Percentiles rank a stretch among this genome's conserved stretches.
Evolutionary conservation across 768 basidiomycete genomes (phyloP).

Genomic region (Leccinum truebloodii): DNA sequence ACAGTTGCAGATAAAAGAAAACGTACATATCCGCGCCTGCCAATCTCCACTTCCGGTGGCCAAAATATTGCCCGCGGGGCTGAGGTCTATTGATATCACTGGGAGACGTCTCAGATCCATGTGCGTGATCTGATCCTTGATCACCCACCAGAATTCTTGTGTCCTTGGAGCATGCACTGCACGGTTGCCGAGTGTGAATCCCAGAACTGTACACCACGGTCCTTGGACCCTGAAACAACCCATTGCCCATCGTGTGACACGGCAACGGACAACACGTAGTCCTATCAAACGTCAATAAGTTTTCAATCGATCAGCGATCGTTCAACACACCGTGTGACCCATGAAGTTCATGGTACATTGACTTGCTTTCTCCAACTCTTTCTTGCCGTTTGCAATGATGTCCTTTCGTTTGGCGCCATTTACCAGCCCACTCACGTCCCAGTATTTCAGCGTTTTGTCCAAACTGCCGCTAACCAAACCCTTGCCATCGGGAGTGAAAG

Average conservation of each 20-base stretch:
- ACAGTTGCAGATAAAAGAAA: background rate
- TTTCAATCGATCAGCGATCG: background rate
- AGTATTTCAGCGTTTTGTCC: slow-evolving; percentile 86
- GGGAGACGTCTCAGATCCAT: slow-evolving; percentile 13
- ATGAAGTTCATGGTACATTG: slow-evolving; percentile 81
- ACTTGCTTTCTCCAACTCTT: slow-evolving; percentile 51
- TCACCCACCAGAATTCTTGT: slow-evolving; percentile 63
- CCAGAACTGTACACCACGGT: slow-evolving; percentile 95
- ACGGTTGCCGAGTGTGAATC: slow-evolving; percentile 76
- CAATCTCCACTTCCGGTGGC: slow-evolving; percentile 75
- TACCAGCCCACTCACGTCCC: slow-evolving; percentile 60
- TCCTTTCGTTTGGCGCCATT: slow-evolving; percentile 36
- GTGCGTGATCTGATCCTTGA: background rate
- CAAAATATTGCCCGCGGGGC: slow-evolving; percentile 57
- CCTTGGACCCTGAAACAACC: slow-evolving; percentile 96
- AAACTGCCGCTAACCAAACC: slow-evolving; percentile 88
- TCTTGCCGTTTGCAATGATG: slow-evolving; percentile 43
- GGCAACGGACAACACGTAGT: slow-evolving; percentile 72
- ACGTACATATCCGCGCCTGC: slow-evolving; percentile 68
- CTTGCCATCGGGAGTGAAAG: slow-evolving; percentile 91
- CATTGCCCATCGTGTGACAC: slow-evolving; percentile 92
- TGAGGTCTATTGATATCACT: slow-evolving; percentile 76
- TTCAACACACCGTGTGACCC: slow-evolving; percentile 73
- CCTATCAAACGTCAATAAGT: slow-evolving; percentile 37
- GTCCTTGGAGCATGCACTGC: slow-evolving; percentile 89